A percentile compares a stretch with the other conserved stretches of the same genome.
These are phyloP conservation scores for Barnettozyma salicaria DNA, from an alignment of 805 yeast genomes.

Conservation along the genomic window DNA sequence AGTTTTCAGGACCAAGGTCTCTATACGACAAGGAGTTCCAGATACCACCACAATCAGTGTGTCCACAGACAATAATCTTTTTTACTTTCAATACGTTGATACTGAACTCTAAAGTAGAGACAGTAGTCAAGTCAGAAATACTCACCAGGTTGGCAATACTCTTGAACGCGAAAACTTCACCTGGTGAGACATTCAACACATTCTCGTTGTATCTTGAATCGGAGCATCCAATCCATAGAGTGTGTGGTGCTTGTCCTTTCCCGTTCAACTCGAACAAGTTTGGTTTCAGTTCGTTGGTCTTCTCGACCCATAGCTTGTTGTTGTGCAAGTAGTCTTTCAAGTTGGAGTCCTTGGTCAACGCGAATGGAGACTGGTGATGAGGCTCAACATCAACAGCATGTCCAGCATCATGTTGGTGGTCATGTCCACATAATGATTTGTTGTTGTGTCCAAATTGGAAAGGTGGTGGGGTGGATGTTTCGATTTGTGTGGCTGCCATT, in stretches of 20 bases:
- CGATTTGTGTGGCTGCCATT: conserved; percentile 9
- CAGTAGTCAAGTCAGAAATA: conserved; percentile 60
- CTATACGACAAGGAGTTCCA: conserved; percentile 68
- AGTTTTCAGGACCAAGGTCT: conserved; percentile 53
- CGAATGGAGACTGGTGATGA: conserved; percentile 20
- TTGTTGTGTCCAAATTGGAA: conserved; percentile 1
- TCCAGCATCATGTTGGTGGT: conserved; percentile 11
- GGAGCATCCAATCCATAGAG: conserved; percentile 90
- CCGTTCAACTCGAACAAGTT: conserved; percentile 41
- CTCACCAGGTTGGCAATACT: conserved; percentile 79
- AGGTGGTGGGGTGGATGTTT: conserved; percentile 3
- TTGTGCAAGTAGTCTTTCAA: conserved; percentile 43
- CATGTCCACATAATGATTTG: neutral
- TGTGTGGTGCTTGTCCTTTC: conserved; percentile 86
- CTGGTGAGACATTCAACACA: conserved; percentile 74
- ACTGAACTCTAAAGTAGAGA: conserved; percentile 82
- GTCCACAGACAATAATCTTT: conserved; percentile 86
- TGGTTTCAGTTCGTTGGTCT: conserved; percentile 24
- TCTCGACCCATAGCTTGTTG: conserved; percentile 42
- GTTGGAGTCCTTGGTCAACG: conserved; percentile 41
- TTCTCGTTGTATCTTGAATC: conserved; percentile 86
- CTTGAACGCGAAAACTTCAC: conserved; percentile 85
- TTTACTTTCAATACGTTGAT: conserved; percentile 76
- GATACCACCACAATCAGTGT: conserved; percentile 92
- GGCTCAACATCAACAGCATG: conserved; percentile 4